Conservation (phyloP, 768 basidiomycete species). For the Russula earlei region DNA sequence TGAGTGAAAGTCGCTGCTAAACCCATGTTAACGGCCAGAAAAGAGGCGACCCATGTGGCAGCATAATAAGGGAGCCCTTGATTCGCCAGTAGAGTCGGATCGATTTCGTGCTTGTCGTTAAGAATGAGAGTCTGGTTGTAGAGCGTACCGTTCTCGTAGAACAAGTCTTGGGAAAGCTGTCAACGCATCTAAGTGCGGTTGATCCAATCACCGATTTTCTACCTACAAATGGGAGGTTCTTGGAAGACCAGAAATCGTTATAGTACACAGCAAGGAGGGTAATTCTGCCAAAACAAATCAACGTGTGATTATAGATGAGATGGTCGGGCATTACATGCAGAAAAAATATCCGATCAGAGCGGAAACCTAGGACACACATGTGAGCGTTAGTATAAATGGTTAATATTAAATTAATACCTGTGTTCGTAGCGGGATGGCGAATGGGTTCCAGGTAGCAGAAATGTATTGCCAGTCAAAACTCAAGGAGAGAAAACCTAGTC, state of each 20-base stretch:
- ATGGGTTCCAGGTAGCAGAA: constrained; percentile 32
- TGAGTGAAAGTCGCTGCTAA: constrained; percentile 42
- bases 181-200: background rate
- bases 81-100: constrained; percentile 31
- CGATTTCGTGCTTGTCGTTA: constrained; percentile 35
- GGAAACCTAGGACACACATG: constrained; percentile 29
- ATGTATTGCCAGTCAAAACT: constrained; percentile 26
- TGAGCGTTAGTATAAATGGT: background rate
- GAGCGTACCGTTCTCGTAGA: constrained; percentile 22
- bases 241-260: constrained; percentile 22
- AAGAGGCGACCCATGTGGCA: constrained; percentile 37
- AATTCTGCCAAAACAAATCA: constrained; percentile 13
- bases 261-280: constrained; percentile 25
- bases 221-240: constrained; percentile 16
- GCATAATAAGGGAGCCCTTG: constrained; percentile 41
- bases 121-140: constrained; percentile 24
- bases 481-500: constrained; percentile 22
- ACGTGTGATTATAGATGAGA: background rate
- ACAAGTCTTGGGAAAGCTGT: constrained; percentile 22
- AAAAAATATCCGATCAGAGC: constrained; percentile 39
- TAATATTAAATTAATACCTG: constrained; percentile 21
- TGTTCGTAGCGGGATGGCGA: constrained; percentile 45
- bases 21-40: constrained; percentile 37
- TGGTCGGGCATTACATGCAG: constrained; percentile 35
- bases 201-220: background rate